Evolutionary conservation across 306 rosid species (phyloP), one percentile per base, ranked within the genome.

Genomic region (Carpinus fangiana): DNA sequence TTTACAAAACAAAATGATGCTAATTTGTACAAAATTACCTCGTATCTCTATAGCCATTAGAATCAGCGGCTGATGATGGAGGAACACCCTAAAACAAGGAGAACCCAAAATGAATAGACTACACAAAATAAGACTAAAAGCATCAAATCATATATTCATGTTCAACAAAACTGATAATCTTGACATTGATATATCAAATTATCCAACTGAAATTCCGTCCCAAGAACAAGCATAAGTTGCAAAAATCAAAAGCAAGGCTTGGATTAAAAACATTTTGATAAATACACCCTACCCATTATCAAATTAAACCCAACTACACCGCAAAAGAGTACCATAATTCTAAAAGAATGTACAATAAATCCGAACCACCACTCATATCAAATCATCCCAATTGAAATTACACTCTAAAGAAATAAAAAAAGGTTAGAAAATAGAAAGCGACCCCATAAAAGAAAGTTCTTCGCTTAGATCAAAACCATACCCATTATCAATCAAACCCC

Each of bases 41-140:
- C 56, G 79, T 56, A 46, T 89, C 97, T 76, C 88, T 89, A 69
- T 83, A 66, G 14, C 97, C 91, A 50, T 88, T 89, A 80, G 82
- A 43, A 76, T 89, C 91, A 8, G 89, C 81, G 77, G 73, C 82
- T 12, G 84, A 41, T 53, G 94, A 70, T 60, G 88, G 78, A 73
- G 90, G 71, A 75, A 84, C 47, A 84, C 70, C 90, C 98, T 90
- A 77, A 70, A 83, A 61, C 68, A 38, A 59, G 50, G n/a, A 46
- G 17, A 79, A 73, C 50, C 54, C 48, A 38, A 7, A 31, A 12
- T 38, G 45, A 64, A 17, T 64, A 11, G n/a, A 16, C 10, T 34
- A 2, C 7, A n/a, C 11, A 76, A 76, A 52, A 38, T 7, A 14
- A 62, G 36, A 73, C 23, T 13, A 48, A 73, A 72, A 70, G 7